Evolutionary conservation across 345 rosid genomes (phyloP), one percentile per base, ranked within the genome.

Genomic region (Arabis hirsuta): DNA sequence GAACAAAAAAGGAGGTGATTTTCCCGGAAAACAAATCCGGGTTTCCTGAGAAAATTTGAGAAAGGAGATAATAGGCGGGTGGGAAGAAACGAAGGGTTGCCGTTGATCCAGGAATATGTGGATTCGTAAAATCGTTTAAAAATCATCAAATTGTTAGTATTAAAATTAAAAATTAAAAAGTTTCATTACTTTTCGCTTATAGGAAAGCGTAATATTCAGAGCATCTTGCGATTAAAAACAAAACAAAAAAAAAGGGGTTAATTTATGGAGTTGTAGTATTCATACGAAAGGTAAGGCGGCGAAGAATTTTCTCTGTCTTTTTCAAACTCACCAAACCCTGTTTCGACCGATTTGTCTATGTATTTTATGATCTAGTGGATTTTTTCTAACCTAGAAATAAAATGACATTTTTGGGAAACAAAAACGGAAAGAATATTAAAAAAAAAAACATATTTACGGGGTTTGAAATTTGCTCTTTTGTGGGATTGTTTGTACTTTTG

Each of bases 51-150:
- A 44, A 36, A 48, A 34, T n/a, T 32, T 19, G 14, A 44, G 62
- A 53, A 31, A 59, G 32, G 62, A 13, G 63, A 73, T 48, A 57
- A 70, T 69, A 55, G 52, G 70, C 73, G 74, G 63, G 61, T 61
- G 65, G 45, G 72, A 74, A 68, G 71, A 69, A 66, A 71, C 54
- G 81, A 76, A 85, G 79, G 85, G 83, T 16, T 76, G 79, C 81
- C 76, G 81, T 80, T 69, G 79, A 76, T 70, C 52, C 73, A 64
- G 76, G 64, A 82, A 69, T 69, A 48, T 73, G 82, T 81, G 89
- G 86, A 76, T 78, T 67, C 69, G 58, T 66, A 14, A 22, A 47
- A 63, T 69, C 46, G 24, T 13, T 7, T 12, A 29, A 43, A 61
- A 43, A 41, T 6, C 7, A 51, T 38, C 16, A 19, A 39, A 9